Evolutionary conservation across 2,329 filamentous ascomycete genomes (phyloP), one percentile per base, ranked within the genome.

Genomic region (Penicillium sp.): DNA sequence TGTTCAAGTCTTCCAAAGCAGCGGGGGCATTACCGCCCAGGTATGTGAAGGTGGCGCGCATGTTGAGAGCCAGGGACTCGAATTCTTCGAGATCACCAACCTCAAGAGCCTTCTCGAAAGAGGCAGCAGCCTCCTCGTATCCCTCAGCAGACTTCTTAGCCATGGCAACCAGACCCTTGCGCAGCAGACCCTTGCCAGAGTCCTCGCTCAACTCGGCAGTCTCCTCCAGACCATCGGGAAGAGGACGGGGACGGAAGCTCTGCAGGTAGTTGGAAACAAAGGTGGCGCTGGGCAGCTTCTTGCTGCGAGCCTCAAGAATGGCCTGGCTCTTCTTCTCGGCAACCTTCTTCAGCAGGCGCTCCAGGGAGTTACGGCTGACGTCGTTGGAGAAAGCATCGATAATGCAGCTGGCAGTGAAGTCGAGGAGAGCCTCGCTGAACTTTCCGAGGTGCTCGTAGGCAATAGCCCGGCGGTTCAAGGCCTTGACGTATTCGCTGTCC

Each of bases 211-310:
- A 77, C 64, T 96, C 91, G n/a, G 82, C 86, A 8, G 86, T 84
- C 65, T 96, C 91, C 58, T 93, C 92, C 52, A 99, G 81, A 13
- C 91, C 93, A 60, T 82, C 86, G 4, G 95, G 93, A 2, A 91
- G 84, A 48, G 87, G 82, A 79, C 90, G 90, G 57, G 87, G 82
- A 59, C 95, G 90, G 89, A 99, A 99, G 81, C 93, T 98, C 80
- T 98, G 93, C 31, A 99, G 88, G 77, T 99, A 99, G 82, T 99
- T 99, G 72, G 92, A 91, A 65, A 99, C 93, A 68, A 98, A 99
- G 13, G 93, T 97, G 29, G 95, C 90, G 77, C 93, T 97, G 21
- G 95, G 95, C 50, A 99, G 84, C 79, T 91, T 93, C 79, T 91
- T 90, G 68, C 84, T 84, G 76, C 93, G 93, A 58, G 84, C 84